These are phyloP conservation scores for Aspergillus bombycis DNA, from an alignment of 2,329 filamentous ascomycete genomes.

Conservation along the genomic window DNA sequence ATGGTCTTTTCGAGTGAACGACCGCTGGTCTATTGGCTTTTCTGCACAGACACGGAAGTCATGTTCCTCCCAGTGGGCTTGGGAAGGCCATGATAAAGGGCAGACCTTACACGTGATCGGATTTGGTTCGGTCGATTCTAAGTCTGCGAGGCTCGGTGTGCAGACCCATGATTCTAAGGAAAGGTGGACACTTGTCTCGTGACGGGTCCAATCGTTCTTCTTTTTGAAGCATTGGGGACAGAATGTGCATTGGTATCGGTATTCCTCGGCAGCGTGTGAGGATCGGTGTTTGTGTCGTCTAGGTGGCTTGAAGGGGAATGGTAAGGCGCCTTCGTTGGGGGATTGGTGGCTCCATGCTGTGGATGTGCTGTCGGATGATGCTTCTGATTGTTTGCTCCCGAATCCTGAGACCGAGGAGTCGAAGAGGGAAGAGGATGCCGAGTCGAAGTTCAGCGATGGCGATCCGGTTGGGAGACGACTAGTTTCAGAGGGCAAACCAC, in stretches of 20 bases:
- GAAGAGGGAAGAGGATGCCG: conserved; percentile 28
- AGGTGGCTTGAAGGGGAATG: conserved; percentile 21
- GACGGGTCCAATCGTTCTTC: conserved; percentile 55
- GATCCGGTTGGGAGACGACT: conserved; percentile 1
- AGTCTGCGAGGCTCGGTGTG: conserved; percentile 24
- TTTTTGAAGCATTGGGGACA: conserved; percentile 52
- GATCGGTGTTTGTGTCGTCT: not conserved
- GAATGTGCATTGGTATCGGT: conserved; percentile 52
- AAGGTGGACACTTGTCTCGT: conserved; percentile 55
- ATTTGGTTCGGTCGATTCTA: conserved; percentile 12
- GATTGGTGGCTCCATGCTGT: conserved; percentile 40
- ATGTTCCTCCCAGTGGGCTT: conserved; percentile 55
- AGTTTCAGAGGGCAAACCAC: conserved; percentile 5
- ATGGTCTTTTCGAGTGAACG: conserved; percentile 62
- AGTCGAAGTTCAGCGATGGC: conserved; percentile 32
- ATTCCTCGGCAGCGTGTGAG: conserved; percentile 7
- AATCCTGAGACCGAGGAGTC: conserved; percentile 36
- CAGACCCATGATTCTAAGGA: conserved; percentile 49
- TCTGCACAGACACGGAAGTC: conserved; percentile 57
- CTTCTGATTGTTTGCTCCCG: conserved; percentile 32
- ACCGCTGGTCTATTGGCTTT: conserved; percentile 54
- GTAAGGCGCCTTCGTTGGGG: conserved; percentile 20
- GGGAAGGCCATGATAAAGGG: conserved; percentile 45
- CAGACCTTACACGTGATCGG: conserved; percentile 52
- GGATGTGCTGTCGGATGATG: conserved; percentile 35